These are phyloP conservation scores for Sugiyamaella smithiae DNA, from an alignment of 805 yeast genomes.

Conservation along the genomic window DNA sequence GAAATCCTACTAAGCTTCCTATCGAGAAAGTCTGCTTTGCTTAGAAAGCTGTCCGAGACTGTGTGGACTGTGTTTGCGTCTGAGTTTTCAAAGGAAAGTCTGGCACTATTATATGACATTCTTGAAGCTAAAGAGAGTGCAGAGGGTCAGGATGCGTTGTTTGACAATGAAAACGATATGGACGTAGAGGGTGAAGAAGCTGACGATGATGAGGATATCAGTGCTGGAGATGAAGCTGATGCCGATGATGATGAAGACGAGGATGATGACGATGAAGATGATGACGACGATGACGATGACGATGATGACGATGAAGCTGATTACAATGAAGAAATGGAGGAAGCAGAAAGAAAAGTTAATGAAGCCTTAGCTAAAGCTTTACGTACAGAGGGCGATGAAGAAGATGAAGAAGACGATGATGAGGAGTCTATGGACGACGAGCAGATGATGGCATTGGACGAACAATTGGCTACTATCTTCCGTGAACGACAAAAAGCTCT, in stretches of 20 bases:
- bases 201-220: slow-evolving; percentile 30
- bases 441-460: slow-evolving; percentile 93
- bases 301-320: slow-evolving; percentile 37
- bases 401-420: slow-evolving; percentile 50
- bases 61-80: slow-evolving; percentile 58
- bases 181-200: slow-evolving; percentile 40
- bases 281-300: slow-evolving; percentile 38
- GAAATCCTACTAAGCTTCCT: slow-evolving; percentile 59
- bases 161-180: slow-evolving; percentile 51
- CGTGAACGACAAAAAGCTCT: slow-evolving; percentile 74
- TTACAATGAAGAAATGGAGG: slow-evolving; percentile 38
- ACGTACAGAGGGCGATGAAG: slow-evolving; percentile 18
- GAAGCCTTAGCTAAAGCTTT: slow-evolving; percentile 33
- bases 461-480: slow-evolving; percentile 77
- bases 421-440: slow-evolving; percentile 93
- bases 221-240: slow-evolving; percentile 39
- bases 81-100: slow-evolving; percentile 43
- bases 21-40: slow-evolving; percentile 54
- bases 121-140: slow-evolving; percentile 69
- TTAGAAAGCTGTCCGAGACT: slow-evolving; percentile 54
- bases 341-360: slow-evolving; percentile 38
- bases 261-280: slow-evolving; percentile 37
- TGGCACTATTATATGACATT: slow-evolving; percentile 53
- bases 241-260: slow-evolving; percentile 43
- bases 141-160: slow-evolving; percentile 73